These are phyloP conservation scores for Azolla pinnata DNA, from an alignment of 75 land plant species.

Conservation along the genomic window DNA sequence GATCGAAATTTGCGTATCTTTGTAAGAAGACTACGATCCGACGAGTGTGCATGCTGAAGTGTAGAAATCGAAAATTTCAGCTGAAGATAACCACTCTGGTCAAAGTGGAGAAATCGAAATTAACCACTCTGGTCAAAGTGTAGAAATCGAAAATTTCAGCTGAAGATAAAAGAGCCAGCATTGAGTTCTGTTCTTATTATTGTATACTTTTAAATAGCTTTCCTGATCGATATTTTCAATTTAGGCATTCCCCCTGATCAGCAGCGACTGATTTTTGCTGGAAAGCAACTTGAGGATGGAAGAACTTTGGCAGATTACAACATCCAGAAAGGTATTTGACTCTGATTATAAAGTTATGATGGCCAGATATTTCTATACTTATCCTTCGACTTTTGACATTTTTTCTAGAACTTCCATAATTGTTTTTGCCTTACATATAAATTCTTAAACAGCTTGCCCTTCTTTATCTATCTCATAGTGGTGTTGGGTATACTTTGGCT, in stretches of 20 bases:
- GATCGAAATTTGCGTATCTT: too few relatives aligned
- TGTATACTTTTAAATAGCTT: too few relatives aligned
- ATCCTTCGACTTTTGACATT: not conserved
- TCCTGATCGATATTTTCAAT: not conserved
- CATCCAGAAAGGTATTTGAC: not conserved
- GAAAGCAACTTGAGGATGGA: not conserved
- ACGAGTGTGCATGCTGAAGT: too few relatives aligned
- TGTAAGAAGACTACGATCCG: too few relatives aligned
- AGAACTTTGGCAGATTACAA: not conserved
- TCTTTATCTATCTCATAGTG: not conserved
- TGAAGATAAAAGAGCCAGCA: too few relatives aligned
- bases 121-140: too few relatives aligned
- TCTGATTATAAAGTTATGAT: not conserved
- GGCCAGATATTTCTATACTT: not conserved
- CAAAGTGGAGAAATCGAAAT: too few relatives aligned
- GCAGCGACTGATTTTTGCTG: conserved; percentile 1
- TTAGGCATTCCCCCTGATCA: not conserved
- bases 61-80: too few relatives aligned
- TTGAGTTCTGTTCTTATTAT: too few relatives aligned
- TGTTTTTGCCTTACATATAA: not conserved
- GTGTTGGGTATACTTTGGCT: too few relatives aligned
- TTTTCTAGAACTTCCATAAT: not conserved
- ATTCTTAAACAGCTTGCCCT: not conserved
- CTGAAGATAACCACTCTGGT: too few relatives aligned
- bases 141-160: too few relatives aligned